Percentiles rank a stretch among this genome's conserved stretches.
Conservation (phyloP, 2,329 filamentous ascomycete genomes). For the Xylariaceae sp. region DNA sequence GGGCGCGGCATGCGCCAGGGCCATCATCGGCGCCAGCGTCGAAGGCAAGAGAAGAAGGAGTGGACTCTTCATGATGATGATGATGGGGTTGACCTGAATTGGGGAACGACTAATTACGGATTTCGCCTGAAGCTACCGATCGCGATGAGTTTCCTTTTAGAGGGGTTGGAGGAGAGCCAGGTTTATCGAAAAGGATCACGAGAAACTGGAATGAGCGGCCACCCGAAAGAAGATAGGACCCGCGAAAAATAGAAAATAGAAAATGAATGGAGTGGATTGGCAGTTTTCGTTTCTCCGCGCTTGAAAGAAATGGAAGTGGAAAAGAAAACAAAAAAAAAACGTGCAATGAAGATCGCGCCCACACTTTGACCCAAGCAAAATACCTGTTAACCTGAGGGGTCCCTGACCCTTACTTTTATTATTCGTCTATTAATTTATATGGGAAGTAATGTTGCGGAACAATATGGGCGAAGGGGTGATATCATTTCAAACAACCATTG, state of each 20-base stretch:
- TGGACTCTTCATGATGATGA: constrained; percentile 11
- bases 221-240: not conserved
- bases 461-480: not conserved
- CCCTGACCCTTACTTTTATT: not conserved
- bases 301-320: not conserved
- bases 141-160: too few relatives aligned
- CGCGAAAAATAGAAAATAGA: not conserved
- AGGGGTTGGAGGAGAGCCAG: too few relatives aligned
- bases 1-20: constrained; percentile 4
- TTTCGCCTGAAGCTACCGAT: not conserved
- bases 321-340: not conserved
- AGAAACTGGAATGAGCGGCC: too few relatives aligned
- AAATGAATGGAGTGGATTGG: not conserved
- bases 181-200: too few relatives aligned
- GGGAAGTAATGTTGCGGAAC: not conserved
- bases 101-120: not conserved
- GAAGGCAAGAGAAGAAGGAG: constrained; percentile 8
- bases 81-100: not conserved
- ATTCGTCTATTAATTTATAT: not conserved
- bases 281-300: not conserved
- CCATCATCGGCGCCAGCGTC: constrained; percentile 16
- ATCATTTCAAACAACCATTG: not conserved
- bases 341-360: too few relatives aligned
- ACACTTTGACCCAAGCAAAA: not conserved
- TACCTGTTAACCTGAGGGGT: not conserved